Evolutionary conservation across 2,329 filamentous ascomycete genomes (phyloP), one percentile per base, ranked within the genome.

Genomic region (Xylogone sp.): DNA sequence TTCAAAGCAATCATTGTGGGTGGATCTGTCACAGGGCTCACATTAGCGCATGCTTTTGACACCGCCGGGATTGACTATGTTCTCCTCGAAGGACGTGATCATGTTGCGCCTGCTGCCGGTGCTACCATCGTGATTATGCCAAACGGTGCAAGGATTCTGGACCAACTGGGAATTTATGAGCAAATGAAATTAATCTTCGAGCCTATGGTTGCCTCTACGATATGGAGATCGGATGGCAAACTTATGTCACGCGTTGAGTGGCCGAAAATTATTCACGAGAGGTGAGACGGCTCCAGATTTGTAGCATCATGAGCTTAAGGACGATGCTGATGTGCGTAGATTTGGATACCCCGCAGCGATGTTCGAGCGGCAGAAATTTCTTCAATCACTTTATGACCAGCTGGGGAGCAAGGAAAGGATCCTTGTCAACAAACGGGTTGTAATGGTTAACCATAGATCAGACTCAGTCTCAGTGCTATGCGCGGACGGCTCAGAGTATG

Each of bases 21-120:
- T 18, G 77, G 74, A 6, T 69, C 73, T 44, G 62, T 80, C n/a
- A 67, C 71, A 2, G 78, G 78, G 6, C 61, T 79, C 1, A 66
- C 71, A 0, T 60, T 78, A 7, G 74, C 76, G 3, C 68, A 71
- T 42, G 69, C 71, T 54, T 69, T 82, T 2, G 69, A 79, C 49
- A 60, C 62, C 43, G 63, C 71, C 29, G 62, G 60, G 22, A 72
- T 82, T 50, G 71, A 79, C 54, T 81, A 74, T 57, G 52, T 77
- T 2, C 51, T 82, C 0, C 67, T 82, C 0, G 78, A 82, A 54
- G 62, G 65, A 0, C 63, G 73, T 44, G 21, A 53, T 0, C 59
- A 68, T 0, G 70, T 80, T 20, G 70, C 71, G 0, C 75, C 77
- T 0, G 64, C 71, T 19, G 63, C 73, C 0, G 78, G 79, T 0